Base-by-base conservation (phyloP, 2,329 filamentous ascomycete genomes). In the Aspergillus sojae region DNA sequence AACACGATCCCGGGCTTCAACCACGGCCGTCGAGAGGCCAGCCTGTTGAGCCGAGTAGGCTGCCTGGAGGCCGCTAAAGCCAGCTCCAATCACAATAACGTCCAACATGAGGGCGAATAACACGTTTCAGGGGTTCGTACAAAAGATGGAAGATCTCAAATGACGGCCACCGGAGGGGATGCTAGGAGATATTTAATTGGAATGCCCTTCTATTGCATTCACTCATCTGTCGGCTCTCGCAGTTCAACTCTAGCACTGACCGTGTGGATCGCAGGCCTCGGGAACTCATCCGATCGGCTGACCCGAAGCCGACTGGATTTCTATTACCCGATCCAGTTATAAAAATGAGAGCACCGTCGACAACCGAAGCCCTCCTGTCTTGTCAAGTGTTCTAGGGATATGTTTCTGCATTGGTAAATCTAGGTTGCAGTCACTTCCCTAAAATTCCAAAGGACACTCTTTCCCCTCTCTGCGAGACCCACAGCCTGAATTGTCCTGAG, bases 1-100 rank as follows among this genome's bases (percentile, higher is more conserved):
- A 2, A 81, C 77, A 2, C 80, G 75, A 63, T 80, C 73, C 9
- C 78, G 67, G 6, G 79, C 79, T 59, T 82, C 80, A 0, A 81
- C 67, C 14, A 81, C 73, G 1, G 70, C 65, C 12, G 69, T 69
- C 4, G 75, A 77, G 0, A 75, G 63, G 1, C 77, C 77, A 1
- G 71, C 67, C 34, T 71, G 64, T 34, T 73, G 68, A 1, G 74
- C 63, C 7, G 73, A 65, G n/a, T 71, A 66, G 0, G 76, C 78
- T 3, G 78, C 76, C 45, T 74, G 69, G 1, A 80, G 72, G 16
- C 80, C 78, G 28, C 71, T 70, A 12, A 80, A 68, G 9, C 78
- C 78, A 11, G 75, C 78, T 16, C 78, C 79, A 12, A 80, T 67
- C n/a, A 80, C 69, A 9, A 77, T 67, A 3, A 76, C 75, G 32